These are phyloP conservation scores for Nitzschia palea DNA, from an alignment of 108 stramenopile genomes.

Conservation along the genomic window DNA sequence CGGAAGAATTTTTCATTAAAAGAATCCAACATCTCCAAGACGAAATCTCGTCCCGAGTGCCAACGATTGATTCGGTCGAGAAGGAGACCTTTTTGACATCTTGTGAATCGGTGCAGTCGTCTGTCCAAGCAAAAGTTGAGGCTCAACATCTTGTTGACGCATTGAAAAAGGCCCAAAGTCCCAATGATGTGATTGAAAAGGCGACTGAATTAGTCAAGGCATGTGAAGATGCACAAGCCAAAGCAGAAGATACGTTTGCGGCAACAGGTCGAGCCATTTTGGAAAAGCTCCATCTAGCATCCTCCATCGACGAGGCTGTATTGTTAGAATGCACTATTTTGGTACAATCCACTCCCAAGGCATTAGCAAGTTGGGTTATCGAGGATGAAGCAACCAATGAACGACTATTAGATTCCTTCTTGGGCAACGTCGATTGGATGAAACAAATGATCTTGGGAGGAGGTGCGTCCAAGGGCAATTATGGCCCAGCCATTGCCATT, in stretches of 20 bases:
- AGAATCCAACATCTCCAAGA: constrained; percentile 12
- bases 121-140: constrained; percentile 2
- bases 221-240: constrained; percentile 7
- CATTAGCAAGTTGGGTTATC: constrained; percentile 18
- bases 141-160: background rate
- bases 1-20: constrained; percentile 24
- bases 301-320: background rate
- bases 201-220: constrained; percentile 5
- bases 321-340: constrained; percentile 32
- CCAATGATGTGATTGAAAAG: constrained; percentile 9
- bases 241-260: background rate
- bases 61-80: constrained; percentile 4
- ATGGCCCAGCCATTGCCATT: constrained; percentile 26
- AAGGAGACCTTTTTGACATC: constrained; percentile 9
- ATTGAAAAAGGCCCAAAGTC: constrained; percentile 13
- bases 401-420: constrained; percentile 19
- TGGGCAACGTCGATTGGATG: constrained; percentile 21
- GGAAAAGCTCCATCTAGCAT: background rate
- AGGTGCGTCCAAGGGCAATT: constrained; percentile 34
- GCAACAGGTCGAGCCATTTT: background rate
- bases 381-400: constrained; percentile 1
- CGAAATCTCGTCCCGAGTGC: constrained; percentile 7
- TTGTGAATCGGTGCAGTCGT: constrained; percentile 1
- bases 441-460: constrained; percentile 19
- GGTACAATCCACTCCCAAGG: constrained; percentile 28